Percentiles rank a stretch among this genome's conserved stretches.
phyloP scores from a whole-genome alignment of 768 basidiomycete genomes.

The Rhodocollybia butyracea region DNA sequence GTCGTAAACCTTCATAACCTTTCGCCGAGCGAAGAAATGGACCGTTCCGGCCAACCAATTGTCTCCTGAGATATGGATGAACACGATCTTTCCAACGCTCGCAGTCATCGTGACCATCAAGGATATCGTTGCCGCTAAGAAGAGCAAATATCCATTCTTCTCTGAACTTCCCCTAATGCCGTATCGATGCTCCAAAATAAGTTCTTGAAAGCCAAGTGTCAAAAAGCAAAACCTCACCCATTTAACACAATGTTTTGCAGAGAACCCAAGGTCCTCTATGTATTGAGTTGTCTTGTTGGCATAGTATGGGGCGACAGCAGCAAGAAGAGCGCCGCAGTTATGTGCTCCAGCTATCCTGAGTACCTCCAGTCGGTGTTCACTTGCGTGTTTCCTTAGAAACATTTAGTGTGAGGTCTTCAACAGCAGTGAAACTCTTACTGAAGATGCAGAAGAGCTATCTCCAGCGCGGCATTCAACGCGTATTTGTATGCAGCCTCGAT shows the following conservation, averaged over 20 bases:
- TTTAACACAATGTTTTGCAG: not conserved
- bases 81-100: too few species aligned
- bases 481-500: not conserved
- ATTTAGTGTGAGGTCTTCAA: not conserved
- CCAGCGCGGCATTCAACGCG: not conserved
- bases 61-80: too few species aligned
- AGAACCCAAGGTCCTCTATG: not conserved
- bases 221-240: not conserved
- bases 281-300: not conserved
- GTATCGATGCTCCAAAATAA: not conserved
- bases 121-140: not conserved
- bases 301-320: not conserved
- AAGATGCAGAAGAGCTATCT: not conserved
- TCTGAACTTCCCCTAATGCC: not conserved
- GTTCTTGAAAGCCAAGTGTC: not conserved
- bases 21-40: too few species aligned
- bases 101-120: not conserved
- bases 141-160: not conserved
- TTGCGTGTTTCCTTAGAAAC: not conserved
- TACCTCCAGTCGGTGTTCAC: not conserved
- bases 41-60: too few species aligned
- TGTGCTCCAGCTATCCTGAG: not conserved
- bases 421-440: not conserved
- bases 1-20: too few species aligned
- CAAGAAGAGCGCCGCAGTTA: not conserved